Evolutionary conservation across 768 basidiomycete species (phyloP).

Genomic region (Hericium alpestre): DNA sequence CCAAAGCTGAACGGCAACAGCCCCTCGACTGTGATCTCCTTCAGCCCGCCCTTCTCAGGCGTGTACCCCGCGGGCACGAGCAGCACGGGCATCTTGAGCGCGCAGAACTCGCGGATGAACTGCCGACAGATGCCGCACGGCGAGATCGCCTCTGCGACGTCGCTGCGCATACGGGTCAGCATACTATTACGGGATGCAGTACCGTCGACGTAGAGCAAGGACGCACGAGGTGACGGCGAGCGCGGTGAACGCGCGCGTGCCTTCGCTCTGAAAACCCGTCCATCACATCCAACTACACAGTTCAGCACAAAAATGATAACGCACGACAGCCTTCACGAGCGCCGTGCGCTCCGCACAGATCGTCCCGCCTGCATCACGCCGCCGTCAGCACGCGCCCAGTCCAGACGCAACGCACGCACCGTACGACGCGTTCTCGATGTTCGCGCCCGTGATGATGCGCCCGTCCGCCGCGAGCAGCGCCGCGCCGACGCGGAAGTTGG

Average conservation of each 20-base stretch:
- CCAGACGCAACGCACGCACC: constrained; percentile 32
- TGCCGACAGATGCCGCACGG: constrained; percentile 96
- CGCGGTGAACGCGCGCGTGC: constrained; percentile 55
- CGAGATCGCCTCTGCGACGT: constrained; percentile 55
- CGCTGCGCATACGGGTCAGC: constrained; percentile 33
- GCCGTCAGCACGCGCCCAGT: not conserved
- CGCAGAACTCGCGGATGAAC: constrained; percentile 79
- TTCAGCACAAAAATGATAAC: constrained; percentile 18
- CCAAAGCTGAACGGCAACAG: constrained; percentile 12
- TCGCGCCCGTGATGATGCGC: constrained; percentile 71
- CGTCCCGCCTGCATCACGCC: constrained; percentile 48
- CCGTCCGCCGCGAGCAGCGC: constrained; percentile 67
- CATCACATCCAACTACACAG: not conserved
- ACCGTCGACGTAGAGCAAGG: not conserved
- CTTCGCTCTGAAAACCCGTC: constrained; percentile 57
- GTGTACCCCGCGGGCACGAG: constrained; percentile 59
- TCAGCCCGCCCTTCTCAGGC: not conserved
- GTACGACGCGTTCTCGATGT: constrained; percentile 90
- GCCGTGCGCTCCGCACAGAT: constrained; percentile 96
- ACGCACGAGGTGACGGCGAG: constrained; percentile 75
- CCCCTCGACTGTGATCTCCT: constrained; percentile 10
- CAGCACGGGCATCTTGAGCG: constrained; percentile 57
- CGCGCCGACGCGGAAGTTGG: constrained; percentile 88
- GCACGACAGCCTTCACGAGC: constrained; percentile 84
- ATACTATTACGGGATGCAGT: too few relatives aligned